Percentiles rank a stretch among this genome's conserved stretches.
phyloP scores from a whole-genome alignment of 1,284 basidiomycete species.

The Cerioporus squamosus region DNA sequence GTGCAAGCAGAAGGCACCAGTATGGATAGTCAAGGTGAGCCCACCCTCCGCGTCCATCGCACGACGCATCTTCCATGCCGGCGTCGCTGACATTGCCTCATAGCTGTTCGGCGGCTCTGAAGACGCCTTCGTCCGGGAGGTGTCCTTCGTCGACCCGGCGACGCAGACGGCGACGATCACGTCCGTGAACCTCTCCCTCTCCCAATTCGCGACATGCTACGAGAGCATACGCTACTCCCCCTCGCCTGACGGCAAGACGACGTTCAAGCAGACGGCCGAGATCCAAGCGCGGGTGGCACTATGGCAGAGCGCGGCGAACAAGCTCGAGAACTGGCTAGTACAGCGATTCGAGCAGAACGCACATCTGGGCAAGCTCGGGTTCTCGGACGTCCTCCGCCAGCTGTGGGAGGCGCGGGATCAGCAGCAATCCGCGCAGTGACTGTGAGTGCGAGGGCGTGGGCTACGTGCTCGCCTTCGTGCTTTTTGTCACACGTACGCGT shows the following conservation, averaged over 20 bases:
- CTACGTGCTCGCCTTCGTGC: constrained; percentile 1
- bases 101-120: constrained; percentile 89
- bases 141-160: constrained; percentile 88
- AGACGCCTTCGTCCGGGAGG: constrained; percentile 93
- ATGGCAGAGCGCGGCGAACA: constrained; percentile 79
- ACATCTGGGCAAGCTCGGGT: constrained; percentile 82
- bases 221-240: constrained; percentile 90
- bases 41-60: not conserved
- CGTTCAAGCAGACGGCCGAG: constrained; percentile 83
- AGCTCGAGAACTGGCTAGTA: constrained; percentile 81
- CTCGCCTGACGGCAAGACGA: constrained; percentile 59
- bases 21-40: constrained; percentile 84
- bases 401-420: constrained; percentile 67
- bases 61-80: not conserved
- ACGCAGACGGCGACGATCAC: constrained; percentile 81
- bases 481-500: constrained; percentile 11
- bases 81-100: not conserved
- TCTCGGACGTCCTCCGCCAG: constrained; percentile 82
- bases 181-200: constrained; percentile 89
- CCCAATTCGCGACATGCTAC: constrained; percentile 87
- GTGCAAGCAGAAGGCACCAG: constrained; percentile 84
- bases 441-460: constrained; percentile 19
- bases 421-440: constrained; percentile 32
- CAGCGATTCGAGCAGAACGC: constrained; percentile 91
- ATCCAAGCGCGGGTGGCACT: constrained; percentile 79